Base-by-base conservation (phyloP, 345 rosid species). In the Lepidium sativum region DNA sequence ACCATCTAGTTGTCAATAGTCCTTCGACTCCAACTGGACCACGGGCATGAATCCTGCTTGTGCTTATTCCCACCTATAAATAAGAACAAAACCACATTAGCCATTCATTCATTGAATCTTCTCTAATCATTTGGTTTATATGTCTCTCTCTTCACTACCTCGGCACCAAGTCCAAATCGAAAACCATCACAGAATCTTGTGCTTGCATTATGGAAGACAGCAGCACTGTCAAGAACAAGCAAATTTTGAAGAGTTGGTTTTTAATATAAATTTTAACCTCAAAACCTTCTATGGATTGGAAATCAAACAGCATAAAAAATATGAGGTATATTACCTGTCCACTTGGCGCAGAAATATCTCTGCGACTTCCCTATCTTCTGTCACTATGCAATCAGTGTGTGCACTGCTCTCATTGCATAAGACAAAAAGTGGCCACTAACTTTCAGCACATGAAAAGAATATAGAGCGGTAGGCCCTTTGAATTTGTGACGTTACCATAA, bases 21-120 rank as follows among this genome's bases (percentile, higher is more conserved):
- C 99, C 99, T 79, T 88, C 99, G 17, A 95, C 97, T 47, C 97
- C 99, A 3, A 95, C 99, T 37, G 99, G 97, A 56, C 99, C 99
- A 6, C 99, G 96, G 41, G 99, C 99, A 72, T 95, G 99, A 57
- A 95, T 95, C 74, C 96, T 83, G 67, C 97, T 83, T 21, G 97
- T 91, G 76, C 99, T 91, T 77, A 88, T 95, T 64, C 99, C 99
- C 42, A 94, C 97, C 99, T 90, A 42, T 44, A 69, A 60, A 65
- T 57, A 33, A 72, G 14, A 71, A 15, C 40, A 65, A 25, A 18
- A 21, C 17, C 73, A 10, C 17, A 37, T 35, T 50, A 8, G 9
- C 14, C 48, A 52, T 42, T 23, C 55, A 48, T 33, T 50, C 54
- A 50, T 4, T 51, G 20, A 54, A 39, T n/a, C 54, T 57, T 50